Evolutionary conservation across 179 eudicot genomes (phyloP), one percentile per base, ranked within the genome.

Genomic region (Sideroxylon spinosum): DNA sequence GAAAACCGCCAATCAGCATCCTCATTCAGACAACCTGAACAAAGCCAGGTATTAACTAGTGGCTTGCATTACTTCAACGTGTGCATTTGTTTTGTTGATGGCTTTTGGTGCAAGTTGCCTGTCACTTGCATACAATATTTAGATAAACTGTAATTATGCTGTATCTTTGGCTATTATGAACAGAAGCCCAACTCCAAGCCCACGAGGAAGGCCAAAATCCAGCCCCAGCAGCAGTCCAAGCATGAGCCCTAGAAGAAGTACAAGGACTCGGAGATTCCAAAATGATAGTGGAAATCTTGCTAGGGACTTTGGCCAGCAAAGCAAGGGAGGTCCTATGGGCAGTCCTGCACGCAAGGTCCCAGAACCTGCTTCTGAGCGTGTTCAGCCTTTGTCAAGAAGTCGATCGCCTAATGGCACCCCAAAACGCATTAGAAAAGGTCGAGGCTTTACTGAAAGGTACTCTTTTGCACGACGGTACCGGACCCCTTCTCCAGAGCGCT

Each of bases 401-500:
- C 91, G 86, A 73, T 87, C 97, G 80, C 90, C 91, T 81, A 85
- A 91, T 90, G 99, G 98, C 76, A 85, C 85, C 37, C 89, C 89
- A 17, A 93, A 88, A 81, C 99, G 98, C 11, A 57, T 95, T 74
- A 88, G 98, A 65, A 95, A 95, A 84, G 99, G 99, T 3, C 91
- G 99, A 68, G 99, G 99, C 71, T 95, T 95, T 82, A 93, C 99
- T 23, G 91, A 93, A 48, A 78, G 82, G 55, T 95, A 84, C 75
- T 76, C 93, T 13, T 95, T 87, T 85, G 99, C 91, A 65, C 89
- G 99, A 49, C 85, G 87, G 63, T 95, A 93, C 79, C 93, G 90
- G 50, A 93, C 98, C 52, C 99, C 97, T n/a, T 91, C 98, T 72
- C 99, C 98, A 61, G 94, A 90, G 79, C 91, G 87, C 60, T 81